Evolutionary conservation across 1,139 yeast genomes (phyloP).

Genomic region (Taphrina wiesneri): DNA sequence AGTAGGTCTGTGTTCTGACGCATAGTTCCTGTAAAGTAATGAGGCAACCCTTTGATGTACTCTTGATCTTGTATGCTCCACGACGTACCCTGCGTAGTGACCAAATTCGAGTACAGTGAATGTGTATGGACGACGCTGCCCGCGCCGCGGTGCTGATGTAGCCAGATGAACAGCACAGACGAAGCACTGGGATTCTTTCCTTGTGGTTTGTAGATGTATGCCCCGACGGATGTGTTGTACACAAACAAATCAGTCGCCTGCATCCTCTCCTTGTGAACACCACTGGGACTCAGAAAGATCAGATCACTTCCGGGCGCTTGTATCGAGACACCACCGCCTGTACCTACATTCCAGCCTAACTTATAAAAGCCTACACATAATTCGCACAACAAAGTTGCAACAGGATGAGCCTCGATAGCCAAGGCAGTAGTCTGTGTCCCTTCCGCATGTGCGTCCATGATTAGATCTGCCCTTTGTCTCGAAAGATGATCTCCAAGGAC

Average conservation of each 20-base stretch:
- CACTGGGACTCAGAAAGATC: slow-evolving; percentile 86
- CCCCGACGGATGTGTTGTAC: slow-evolving; percentile 54
- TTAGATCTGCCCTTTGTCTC: too few relatives aligned
- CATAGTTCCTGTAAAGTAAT: slow-evolving; percentile 64
- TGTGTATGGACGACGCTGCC: slow-evolving; percentile 97
- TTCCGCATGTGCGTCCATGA: too few relatives aligned
- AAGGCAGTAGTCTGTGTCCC: neutral
- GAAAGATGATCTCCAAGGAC: neutral
- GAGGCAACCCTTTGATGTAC: slow-evolving; percentile 85
- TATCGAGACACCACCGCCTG: slow-evolving; percentile 93
- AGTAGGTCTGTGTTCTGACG: slow-evolving; percentile 72
- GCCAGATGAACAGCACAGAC: slow-evolving; percentile 82
- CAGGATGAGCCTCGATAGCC: neutral
- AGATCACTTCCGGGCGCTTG: slow-evolving; percentile 55
- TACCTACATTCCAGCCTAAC: slow-evolving; percentile 91
- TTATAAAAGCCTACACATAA: slow-evolving; percentile 74
- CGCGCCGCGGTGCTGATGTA: slow-evolving; percentile 58
- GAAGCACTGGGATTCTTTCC: slow-evolving; percentile 85
- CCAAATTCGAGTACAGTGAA: slow-evolving; percentile 83
- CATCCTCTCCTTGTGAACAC: slow-evolving; percentile 90
- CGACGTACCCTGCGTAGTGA: slow-evolving; percentile 59
- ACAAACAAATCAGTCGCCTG: slow-evolving; percentile 81
- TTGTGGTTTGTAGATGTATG: slow-evolving; percentile 63
- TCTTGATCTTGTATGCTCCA: slow-evolving; percentile 80
- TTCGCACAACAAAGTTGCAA: slow-evolving; percentile 45